Base-by-base conservation (phyloP, 306 rosid genomes). In the Alnus rubra region DNA sequence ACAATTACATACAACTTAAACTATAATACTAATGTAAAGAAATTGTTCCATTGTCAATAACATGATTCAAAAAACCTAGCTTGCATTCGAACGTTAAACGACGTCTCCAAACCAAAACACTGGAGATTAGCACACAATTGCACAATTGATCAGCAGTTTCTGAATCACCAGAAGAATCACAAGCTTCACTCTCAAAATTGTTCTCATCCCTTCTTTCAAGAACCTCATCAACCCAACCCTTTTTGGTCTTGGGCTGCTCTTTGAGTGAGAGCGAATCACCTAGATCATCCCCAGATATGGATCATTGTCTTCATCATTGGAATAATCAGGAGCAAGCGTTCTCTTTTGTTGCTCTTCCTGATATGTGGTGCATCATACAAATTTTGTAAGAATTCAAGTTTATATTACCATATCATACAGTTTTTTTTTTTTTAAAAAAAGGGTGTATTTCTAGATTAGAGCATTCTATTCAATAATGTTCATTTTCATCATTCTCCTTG, bases 281-380 rank as follows among this genome's bases (percentile, higher is more conserved):
- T 60, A 95, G 97, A 82, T 91, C 98, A 80, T 95, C 98, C 63
- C 98, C 98, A 19, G 98, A 95, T 65, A 85, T 76, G 39, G 88
- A 75, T 81, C 90, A 72, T 84, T 37, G 56, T 91, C 97, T 78
- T 92, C 98, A 28, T 94, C 97, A 76, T 90, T 88, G 54, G 85
- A 88, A 82, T 85, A 86, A 68, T 92, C 94, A 19, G 88, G 52
- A 28, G 89, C 95, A 80, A 68, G 52, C 98, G 88, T 95, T 84
- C 98, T 86, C 80, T 92, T 92, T 79, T 88, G 95, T 33, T 98
- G 86, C 80, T 88, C 95, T 86, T 91, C 92, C 98, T 95, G 88
- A 76, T 78, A 87, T 74, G 74, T 47, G 62, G 56, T 49, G 9
- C 31, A 52, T 5, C 39, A 9, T 5, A 64, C 12, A n/a, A 11